Conservation (phyloP, 2,329 filamentous ascomycete genomes). For the Dactylonectria estremocensis region DNA sequence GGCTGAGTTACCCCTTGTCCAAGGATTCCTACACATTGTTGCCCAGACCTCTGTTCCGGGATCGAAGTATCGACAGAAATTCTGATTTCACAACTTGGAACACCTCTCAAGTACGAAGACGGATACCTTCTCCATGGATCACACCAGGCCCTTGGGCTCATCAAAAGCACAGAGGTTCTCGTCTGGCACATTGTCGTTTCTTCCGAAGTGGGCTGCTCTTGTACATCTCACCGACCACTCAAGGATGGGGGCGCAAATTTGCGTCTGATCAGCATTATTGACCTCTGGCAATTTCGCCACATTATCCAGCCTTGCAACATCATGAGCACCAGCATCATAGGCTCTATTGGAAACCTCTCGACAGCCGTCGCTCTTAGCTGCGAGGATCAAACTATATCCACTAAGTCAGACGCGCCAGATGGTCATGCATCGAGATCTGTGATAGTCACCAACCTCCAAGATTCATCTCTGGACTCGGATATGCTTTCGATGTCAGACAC, state of each 20-base stretch:
- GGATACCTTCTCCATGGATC: neutral
- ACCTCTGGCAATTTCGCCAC: neutral
- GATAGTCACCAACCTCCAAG: no score
- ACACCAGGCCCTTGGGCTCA: neutral
- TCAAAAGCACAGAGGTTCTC: neutral
- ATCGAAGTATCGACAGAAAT: neutral
- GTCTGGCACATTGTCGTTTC: neutral
- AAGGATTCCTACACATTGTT: constrained; percentile 2
- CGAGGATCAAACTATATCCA: no score
- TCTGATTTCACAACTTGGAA: neutral
- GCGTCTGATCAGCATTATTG: neutral
- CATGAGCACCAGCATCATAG: no score
- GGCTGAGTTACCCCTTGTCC: neutral
- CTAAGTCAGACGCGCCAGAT: no score
- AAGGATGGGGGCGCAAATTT: neutral
- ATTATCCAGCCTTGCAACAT: neutral
- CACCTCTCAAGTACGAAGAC: neutral
- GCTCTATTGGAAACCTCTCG: no score
- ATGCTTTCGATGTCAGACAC: constrained; percentile 6
- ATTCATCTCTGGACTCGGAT: constrained; percentile 2
- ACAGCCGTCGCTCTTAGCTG: no score
- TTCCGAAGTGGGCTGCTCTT: neutral
- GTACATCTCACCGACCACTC: neutral
- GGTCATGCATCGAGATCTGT: no score
- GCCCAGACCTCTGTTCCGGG: neutral